Percentiles rank a stretch among this genome's conserved stretches.
phyloP scores from a whole-genome alignment of 176 grass and related monocot species.

The Bromus sterilis region DNA sequence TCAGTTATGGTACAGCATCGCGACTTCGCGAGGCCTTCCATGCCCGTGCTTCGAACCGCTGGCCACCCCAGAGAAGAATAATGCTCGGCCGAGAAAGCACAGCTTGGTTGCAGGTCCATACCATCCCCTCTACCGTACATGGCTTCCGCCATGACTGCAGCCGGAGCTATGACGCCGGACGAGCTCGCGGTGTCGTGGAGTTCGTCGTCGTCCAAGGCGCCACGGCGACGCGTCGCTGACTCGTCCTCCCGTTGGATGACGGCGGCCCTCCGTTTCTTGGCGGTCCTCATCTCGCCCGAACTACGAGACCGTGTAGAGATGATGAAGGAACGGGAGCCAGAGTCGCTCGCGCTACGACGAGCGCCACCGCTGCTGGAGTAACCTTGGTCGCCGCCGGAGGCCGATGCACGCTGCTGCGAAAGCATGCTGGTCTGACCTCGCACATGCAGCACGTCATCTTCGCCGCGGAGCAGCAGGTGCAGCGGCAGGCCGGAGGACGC shows the following conservation, averaged over 20 bases:
- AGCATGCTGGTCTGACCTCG: not conserved
- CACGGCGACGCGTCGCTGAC: not conserved
- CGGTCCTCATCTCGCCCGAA: not conserved
- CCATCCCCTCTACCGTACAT: not conserved
- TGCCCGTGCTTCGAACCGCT: not conserved
- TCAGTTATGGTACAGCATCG: not conserved
- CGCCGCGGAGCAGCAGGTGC: not conserved
- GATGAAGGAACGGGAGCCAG: not conserved
- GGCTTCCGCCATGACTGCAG: not conserved
- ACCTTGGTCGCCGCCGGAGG: not conserved
- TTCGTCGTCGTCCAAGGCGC: not conserved
- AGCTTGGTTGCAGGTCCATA: not conserved
- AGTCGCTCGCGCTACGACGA: not conserved
- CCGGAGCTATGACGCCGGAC: not conserved
- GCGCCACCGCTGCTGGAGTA: not conserved
- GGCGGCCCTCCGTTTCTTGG: not conserved
- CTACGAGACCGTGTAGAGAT: not conserved
- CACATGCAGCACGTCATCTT: not conserved
- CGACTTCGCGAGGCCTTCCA: not conserved
- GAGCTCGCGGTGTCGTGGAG: constrained; percentile 44
- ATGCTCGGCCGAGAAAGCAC: not conserved
- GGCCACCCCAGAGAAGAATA: not conserved
- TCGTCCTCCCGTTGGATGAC: not conserved
- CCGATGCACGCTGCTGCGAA: not conserved
- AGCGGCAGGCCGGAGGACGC: constrained; percentile 71